phyloP scores from a whole-genome alignment of 768 basidiomycete species.

The Kwoniella europaea region DNA sequence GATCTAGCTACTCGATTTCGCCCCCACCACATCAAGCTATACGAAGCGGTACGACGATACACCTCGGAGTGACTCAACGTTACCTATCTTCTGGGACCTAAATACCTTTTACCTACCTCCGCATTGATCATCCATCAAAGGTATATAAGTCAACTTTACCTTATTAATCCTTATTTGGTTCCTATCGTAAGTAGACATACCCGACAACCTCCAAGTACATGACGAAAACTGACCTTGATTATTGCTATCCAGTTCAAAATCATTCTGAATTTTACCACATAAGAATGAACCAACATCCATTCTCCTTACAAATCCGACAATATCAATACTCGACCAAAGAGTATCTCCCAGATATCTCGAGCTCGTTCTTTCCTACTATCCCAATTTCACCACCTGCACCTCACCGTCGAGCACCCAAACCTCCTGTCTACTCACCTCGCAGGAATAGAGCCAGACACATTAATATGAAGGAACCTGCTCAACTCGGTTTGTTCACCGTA shows the following conservation, averaged over 20 bases:
- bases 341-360: constrained; percentile 10
- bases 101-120: neutral
- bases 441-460: constrained; percentile 34
- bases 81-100: neutral
- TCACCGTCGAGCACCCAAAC: constrained; percentile 61
- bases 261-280: neutral
- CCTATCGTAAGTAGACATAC: neutral
- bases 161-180: neutral
- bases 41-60: neutral
- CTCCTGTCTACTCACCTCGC: constrained; percentile 62
- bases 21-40: neutral
- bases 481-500: constrained; percentile 34
- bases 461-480: constrained; percentile 30
- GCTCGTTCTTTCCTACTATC: constrained; percentile 51
- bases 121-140: neutral
- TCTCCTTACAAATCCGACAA: neutral
- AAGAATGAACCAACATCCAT: constrained; percentile 6
- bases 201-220: neutral
- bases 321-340: neutral
- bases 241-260: neutral
- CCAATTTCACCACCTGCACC: constrained; percentile 39
- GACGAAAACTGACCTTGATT: neutral
- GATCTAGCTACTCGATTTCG: neutral
- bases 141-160: neutral
- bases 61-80: neutral